Evolutionary conservation across 106 monocot genomes (phyloP), one percentile per base, ranked within the genome.

Genomic region (Cymbidium sinense): DNA sequence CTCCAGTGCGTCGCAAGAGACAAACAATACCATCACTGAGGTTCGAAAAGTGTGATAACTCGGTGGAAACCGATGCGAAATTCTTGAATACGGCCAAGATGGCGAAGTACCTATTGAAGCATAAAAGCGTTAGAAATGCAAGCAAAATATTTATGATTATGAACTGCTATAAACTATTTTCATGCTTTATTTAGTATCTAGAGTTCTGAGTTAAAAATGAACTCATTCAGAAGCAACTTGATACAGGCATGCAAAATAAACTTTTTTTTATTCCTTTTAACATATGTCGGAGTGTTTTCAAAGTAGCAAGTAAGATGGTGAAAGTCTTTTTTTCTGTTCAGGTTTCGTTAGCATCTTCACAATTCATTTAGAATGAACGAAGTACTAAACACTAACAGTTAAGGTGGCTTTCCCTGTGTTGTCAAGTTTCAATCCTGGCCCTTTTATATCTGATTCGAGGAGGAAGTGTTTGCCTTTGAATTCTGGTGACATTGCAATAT

Each of bases 371-470:
- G n/a, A 31, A 67, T 30, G 33, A 67, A 33, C 31, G 15, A 71
- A 77, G 27, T 70, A 86, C 90, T 86, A 37, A 96, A 20, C 69
- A 86, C 93, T 86, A 47, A 96, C 96, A 41, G 89, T 94, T 30
- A 96, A 75, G 64, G 86, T 94, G 61, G 96, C 89, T 81, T 94
- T 98, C 43, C 96, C 96, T 19, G 96, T 94, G 43, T 94, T 91
- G 79, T 94, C 94, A 77, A 94, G 89, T 77, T 98, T 98, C 73
- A 92, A 64, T 67, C 91, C 89, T n/a, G 96, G 94, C 30, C 96
- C 96, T 89, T 90, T 98, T n/a, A 98, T 90, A 82, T 98, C 94
- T 65, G 86, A 74, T 85, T 98, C 94, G 50, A 98, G 88, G 71
- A 93, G 81, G 84, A 98, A 98, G 28, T 86, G 81, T 74, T 92